Evolutionary conservation across 192 early-diverging fungal species (phyloP), one percentile per base, ranked within the genome.

Genomic region (Entomortierella parvispora): DNA sequence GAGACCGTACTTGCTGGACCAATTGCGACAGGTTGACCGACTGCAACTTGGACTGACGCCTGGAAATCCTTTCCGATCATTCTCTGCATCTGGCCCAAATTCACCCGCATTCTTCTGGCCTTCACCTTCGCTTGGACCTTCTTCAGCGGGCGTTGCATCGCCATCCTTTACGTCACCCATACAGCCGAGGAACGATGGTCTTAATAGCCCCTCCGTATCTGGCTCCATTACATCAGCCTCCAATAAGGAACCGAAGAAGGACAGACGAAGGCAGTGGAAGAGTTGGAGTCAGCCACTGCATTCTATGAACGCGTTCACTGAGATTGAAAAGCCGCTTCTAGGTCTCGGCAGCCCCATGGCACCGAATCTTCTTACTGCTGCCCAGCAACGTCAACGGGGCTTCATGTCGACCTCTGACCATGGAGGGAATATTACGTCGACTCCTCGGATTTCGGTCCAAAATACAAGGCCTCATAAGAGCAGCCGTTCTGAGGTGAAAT

Each of bases 251-350:
- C 69, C 71, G 17, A 7, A 52, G 17, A 26, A 20, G 9, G 70
- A 69, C 20, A 69, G 76, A 3, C 55, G 69, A 26, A 72, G 74
- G 37, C 65, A 79, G 12, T 85, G 84, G 84, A 83, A 69, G 58
- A 83, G 84, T 49, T 85, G 84, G 84, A 74, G 80, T 25, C 80
- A 75, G 33, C 71, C 70, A 1, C 22, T 46, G 14, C 72, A 64
- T 26, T 52, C 57, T n/a, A 46, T 64, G 44, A 65, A 26, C 45
- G 65, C 65, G 12, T 48, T 68, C 4, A 68, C 65, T 0, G 48
- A 37, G 46, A 50, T 68, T 26, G 61, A 68, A 11, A 53, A 50
- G 2, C 74, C 65, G 0, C 7, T 67, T 29, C 65, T 31, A 42
- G 58, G 23, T 18, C 45, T 11, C 45, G 37, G 33, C 11, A 11